A percentile compares a stretch with the other conserved stretches of the same genome.
These are phyloP conservation scores for Didymella sp. DNA, from an alignment of 2,329 filamentous ascomycete genomes.

Conservation along the genomic window DNA sequence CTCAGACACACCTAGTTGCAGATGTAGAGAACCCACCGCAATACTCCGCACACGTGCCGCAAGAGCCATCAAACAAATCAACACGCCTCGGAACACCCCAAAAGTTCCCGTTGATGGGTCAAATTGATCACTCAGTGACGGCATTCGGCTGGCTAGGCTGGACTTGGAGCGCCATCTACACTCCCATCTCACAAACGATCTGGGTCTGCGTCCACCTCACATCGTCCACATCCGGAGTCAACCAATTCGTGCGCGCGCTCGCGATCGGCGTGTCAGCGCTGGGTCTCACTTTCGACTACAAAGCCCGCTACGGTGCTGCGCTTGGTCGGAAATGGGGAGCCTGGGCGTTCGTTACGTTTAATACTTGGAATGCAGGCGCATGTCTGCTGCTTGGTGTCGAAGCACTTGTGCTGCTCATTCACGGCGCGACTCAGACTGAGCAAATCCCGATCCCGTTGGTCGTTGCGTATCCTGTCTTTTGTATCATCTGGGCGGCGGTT, in stretches of 20 bases:
- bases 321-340: conserved; percentile 11
- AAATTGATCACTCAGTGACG: not conserved
- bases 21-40: not conserved
- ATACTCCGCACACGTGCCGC: not conserved
- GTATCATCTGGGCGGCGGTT: not conserved
- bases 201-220: conserved; percentile 13
- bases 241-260: conserved; percentile 12
- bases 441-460: not conserved
- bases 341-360: conserved; percentile 19
- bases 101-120: not conserved
- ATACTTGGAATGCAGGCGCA: not conserved
- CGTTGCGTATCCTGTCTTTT: not conserved
- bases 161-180: conserved; percentile 21
- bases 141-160: conserved; percentile 14
- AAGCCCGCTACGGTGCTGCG: conserved; percentile 13
- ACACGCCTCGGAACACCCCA: not conserved
- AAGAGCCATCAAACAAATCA: not conserved
- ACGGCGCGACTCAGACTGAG: not conserved
- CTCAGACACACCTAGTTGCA: not conserved
- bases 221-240: not conserved
- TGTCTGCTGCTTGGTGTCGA: conserved; percentile 6
- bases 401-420: not conserved
- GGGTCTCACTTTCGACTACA: conserved; percentile 19
- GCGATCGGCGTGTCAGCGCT: conserved; percentile 20
- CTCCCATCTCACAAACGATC: conserved; percentile 18